phyloP scores from a whole-genome alignment of 441 rosid species.

The Theobroma grandiflorum region DNA sequence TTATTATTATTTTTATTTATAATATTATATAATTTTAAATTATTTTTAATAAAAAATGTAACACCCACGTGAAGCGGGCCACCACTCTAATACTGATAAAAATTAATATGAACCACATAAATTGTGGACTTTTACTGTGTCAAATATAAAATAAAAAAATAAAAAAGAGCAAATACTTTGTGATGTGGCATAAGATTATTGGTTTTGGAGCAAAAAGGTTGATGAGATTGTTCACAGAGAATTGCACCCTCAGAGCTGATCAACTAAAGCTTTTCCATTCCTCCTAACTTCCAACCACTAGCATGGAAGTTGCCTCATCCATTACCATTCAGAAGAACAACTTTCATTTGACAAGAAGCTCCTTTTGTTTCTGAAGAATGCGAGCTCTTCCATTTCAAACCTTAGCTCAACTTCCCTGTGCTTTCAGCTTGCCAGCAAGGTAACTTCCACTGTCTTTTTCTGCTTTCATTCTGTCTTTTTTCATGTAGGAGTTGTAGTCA shows the following conservation, averaged over 20 bases:
- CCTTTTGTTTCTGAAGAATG: constrained; percentile 5
- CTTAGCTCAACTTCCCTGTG: neutral
- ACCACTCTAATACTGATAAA: too few species aligned
- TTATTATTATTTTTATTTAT: too few species aligned
- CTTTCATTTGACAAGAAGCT: neutral
- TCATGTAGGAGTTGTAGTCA: neutral
- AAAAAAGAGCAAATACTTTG: neutral
- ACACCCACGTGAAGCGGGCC: too few species aligned
- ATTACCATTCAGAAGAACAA: neutral
- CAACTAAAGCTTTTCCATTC: neutral
- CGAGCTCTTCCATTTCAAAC: neutral
- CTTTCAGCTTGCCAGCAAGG: constrained; percentile 12
- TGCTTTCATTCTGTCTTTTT: neutral
- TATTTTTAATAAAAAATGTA: too few species aligned
- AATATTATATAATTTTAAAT: too few species aligned
- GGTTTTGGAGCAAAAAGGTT: neutral
- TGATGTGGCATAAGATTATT: constrained; percentile 1
- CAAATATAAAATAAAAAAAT: too few species aligned
- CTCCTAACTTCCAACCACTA: too few species aligned
- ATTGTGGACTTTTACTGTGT: too few species aligned
- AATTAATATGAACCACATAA: too few species aligned
- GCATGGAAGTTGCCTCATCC: constrained; percentile 15
- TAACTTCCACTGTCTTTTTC: neutral
- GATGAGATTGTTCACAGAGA: neutral
- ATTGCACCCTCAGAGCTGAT: neutral